These are phyloP conservation scores for Wickerhamiella pararugosa DNA, from an alignment of 1,139 yeast genomes.

Conservation along the genomic window DNA sequence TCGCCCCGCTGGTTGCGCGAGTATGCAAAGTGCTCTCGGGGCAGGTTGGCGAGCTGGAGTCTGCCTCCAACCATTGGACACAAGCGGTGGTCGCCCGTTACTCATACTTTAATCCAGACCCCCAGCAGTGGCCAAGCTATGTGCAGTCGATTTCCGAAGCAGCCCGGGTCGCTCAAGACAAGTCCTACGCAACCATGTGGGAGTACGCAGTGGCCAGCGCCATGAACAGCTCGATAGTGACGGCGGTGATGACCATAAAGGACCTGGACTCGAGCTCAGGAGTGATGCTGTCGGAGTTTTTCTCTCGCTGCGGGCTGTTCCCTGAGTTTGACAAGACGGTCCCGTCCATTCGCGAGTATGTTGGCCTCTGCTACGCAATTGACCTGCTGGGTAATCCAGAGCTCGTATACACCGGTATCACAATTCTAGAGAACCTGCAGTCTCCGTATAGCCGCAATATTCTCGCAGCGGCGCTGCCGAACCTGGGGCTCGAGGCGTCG, in stretches of 20 bases:
- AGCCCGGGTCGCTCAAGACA: conserved; percentile 4
- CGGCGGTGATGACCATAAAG: conserved; percentile 1
- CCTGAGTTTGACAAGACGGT: conserved; percentile 7
- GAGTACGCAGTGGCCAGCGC: conserved; percentile 3
- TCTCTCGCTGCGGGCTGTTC: conserved; percentile 10
- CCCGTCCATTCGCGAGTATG: conserved; percentile 12
- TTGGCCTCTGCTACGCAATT: conserved; percentile 11
- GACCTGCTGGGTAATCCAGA: conserved; percentile 9
- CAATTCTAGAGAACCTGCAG: conserved; percentile 11
- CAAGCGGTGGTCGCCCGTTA: conserved; percentile 3
- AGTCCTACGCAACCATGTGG: background rate
- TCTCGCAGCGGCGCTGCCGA: conserved; percentile 12
- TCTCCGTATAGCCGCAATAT: conserved; percentile 9
- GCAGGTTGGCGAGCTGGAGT: background rate
- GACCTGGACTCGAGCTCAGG: conserved; percentile 7
- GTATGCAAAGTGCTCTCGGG: conserved; percentile 2
- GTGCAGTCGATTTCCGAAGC: background rate
- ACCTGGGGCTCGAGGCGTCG: conserved; percentile 8
- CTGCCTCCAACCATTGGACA: conserved; percentile 1
- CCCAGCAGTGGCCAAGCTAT: background rate
- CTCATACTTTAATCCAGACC: conserved; percentile 3
- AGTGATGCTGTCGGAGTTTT: conserved; percentile 13
- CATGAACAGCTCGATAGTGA: background rate
- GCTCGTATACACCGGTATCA: conserved; percentile 11
- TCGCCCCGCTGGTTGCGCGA: conserved; percentile 4